Evolutionary conservation across 2,329 filamentous ascomycete species (phyloP).

Genomic region (Anthostomella pinea): DNA sequence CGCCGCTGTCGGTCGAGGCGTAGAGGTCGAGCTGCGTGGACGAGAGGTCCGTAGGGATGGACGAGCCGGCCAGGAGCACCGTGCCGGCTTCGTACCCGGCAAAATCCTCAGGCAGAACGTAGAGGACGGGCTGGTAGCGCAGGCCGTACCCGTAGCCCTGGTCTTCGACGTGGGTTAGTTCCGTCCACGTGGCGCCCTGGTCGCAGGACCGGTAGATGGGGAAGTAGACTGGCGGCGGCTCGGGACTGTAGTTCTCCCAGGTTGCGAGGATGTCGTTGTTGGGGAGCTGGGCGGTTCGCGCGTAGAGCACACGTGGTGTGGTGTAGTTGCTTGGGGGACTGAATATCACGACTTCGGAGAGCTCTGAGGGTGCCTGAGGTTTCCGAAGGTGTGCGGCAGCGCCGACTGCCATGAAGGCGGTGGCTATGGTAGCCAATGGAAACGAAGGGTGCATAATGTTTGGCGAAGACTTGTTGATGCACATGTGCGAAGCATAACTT

Average conservation of each 20-base stretch:
- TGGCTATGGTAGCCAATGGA: too few species aligned
- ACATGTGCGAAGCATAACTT: too few species aligned
- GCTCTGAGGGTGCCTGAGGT: too few species aligned
- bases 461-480: too few species aligned
- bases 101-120: slow-evolving; percentile 56
- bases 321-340: slow-evolving; percentile 43
- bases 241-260: slow-evolving; percentile 55
- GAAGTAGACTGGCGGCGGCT: slow-evolving; percentile 54
- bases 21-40: slow-evolving; percentile 69
- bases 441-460: too few species aligned
- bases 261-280: slow-evolving; percentile 50
- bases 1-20: slow-evolving; percentile 57
- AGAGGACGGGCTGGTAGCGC: slow-evolving; percentile 68
- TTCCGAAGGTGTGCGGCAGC: too few species aligned
- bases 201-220: slow-evolving; percentile 54
- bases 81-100: slow-evolving; percentile 61
- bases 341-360: slow-evolving; percentile 32
- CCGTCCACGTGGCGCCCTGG: slow-evolving; percentile 57
- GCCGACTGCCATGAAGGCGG: too few species aligned
- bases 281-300: slow-evolving; percentile 42
- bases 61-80: slow-evolving; percentile 59
- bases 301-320: slow-evolving; percentile 42
- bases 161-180: slow-evolving; percentile 62
- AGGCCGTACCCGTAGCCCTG: slow-evolving; percentile 62
- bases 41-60: slow-evolving; percentile 57